phyloP scores from a whole-genome alignment of 164 flowering plant genomes.

The Protea cynaroides region DNA sequence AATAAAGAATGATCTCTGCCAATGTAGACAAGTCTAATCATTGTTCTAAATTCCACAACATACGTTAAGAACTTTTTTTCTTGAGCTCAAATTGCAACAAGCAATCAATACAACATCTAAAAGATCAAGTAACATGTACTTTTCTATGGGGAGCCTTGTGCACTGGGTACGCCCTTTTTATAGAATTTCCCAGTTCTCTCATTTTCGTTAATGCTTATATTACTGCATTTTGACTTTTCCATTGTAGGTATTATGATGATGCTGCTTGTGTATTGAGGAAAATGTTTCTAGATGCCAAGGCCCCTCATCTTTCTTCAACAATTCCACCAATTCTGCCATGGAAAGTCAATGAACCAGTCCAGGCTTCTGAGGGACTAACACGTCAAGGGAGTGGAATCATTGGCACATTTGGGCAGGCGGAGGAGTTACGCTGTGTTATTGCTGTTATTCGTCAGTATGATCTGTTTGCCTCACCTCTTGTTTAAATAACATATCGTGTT shows the following conservation, averaged over 20 bases:
- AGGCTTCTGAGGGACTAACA: conserved; percentile 84
- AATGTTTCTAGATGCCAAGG: conserved; percentile 97
- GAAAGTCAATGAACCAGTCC: conserved; percentile 82
- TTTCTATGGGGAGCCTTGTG: no score
- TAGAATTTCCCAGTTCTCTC: background rate
- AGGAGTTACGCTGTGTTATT: conserved; percentile 96
- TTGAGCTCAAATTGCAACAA: no score
- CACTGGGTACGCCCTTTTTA: no score
- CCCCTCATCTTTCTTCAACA: conserved; percentile 94
- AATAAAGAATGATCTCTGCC: no score
- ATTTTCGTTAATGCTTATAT: background rate
- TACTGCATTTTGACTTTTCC: background rate
- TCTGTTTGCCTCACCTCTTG: conserved; percentile 3
- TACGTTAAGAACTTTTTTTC: no score
- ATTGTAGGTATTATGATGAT: conserved; percentile 92
- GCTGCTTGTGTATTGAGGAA: conserved; percentile 97
- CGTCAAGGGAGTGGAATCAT: conserved; percentile 97
- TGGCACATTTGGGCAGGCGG: conserved; percentile 95
- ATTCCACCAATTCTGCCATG: conserved; percentile 96
- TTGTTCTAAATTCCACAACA: no score
- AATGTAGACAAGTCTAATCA: no score
- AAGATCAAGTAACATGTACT: no score
- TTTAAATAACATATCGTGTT: conserved; percentile 1
- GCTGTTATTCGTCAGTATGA: conserved; percentile 90
- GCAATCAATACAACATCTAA: no score